Base-by-base conservation (phyloP, 164 flowering plant genomes). In the Echeveria elegans region DNA sequence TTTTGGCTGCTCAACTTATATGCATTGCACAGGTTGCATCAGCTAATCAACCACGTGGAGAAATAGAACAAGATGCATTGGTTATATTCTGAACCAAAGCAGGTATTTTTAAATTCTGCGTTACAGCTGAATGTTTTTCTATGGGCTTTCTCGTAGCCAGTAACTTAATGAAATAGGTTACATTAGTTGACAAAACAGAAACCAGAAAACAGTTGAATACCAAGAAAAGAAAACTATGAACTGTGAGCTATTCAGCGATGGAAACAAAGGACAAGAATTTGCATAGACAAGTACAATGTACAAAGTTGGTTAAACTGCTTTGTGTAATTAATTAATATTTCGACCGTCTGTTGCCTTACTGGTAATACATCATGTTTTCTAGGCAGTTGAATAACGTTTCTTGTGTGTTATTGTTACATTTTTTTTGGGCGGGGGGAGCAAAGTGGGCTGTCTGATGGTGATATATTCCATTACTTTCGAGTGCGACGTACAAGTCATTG, bases 81-180 rank as follows among this genome's bases (percentile, higher is more conserved):
- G 60, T 53, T 53, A 12, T 50, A 21, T 50, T 26, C 56, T n/a
- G 28, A 50, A 50, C 56, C 56, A 6, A 50, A 50, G 56, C 56
- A 50, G 56, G 56, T 50, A 50, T 19, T 21, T 19, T n/a, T n/a
- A 23, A n/a, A 6, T 26, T n/a, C 21, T 50, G n/a, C 9, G 28
- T 50, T 50, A 21, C n/a, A 11, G 5, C 56, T n/a, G 21, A 50
- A 5, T 50, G 4, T 53, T 53, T 53, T 10, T 40, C n/a, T 53
- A 10, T 11, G 28, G 60, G 31, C 0, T 18, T 26, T 5, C 58
- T 36, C 38, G 9, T 10, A 36, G 38, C 9, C 7, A 36, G 45
- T 8, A 40, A 9, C 37, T 34, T 3, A 34, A 7, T 34, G 5
- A 34, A 18, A 47, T 6, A 2, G 26, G 21, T 6, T 1, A 50